These are phyloP conservation scores for Elsinoe arachidis DNA, from an alignment of 2,329 filamentous ascomycete genomes.

Conservation along the genomic window DNA sequence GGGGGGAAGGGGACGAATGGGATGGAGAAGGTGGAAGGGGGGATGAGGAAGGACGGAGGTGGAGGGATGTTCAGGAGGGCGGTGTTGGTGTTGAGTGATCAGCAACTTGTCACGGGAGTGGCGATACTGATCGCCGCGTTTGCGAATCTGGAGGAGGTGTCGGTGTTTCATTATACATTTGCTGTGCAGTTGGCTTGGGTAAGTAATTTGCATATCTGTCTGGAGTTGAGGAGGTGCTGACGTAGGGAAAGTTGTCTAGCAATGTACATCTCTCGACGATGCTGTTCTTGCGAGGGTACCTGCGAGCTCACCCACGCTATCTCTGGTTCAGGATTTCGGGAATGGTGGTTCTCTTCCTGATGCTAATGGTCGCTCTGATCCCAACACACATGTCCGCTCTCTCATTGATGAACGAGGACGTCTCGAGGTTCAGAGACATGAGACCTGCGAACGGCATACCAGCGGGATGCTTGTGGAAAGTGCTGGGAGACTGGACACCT, in stretches of 20 bases:
- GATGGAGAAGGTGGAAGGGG: background rate
- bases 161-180: background rate
- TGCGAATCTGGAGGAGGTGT: background rate
- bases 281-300: background rate
- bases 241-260: background rate
- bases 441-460: background rate
- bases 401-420: background rate
- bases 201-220: background rate
- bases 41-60: background rate
- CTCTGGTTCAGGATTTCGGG: background rate
- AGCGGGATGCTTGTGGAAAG: background rate
- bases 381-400: background rate
- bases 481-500: background rate
- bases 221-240: background rate
- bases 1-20: too few species aligned
- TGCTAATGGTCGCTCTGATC: background rate
- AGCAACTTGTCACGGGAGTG: background rate
- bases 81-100: background rate
- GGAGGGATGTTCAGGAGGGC: background rate
- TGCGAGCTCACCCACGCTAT: background rate
- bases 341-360: background rate
- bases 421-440: background rate
- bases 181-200: background rate
- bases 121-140: background rate
- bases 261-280: background rate